These are phyloP conservation scores for Pistacia vera DNA, from an alignment of 345 rosid species.

Conservation along the genomic window DNA sequence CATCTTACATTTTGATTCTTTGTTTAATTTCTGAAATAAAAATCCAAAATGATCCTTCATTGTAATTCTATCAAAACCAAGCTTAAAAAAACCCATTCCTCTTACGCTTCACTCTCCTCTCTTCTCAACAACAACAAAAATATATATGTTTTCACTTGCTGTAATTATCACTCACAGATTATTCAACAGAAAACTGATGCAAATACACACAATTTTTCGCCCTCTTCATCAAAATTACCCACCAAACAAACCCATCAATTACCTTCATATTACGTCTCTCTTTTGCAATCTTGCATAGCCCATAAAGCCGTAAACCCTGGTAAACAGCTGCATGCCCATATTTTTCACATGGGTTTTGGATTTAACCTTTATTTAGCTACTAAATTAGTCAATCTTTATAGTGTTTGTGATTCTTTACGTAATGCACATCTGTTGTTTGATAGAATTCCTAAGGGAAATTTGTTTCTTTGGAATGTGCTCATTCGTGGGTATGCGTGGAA, in stretches of 20 bases:
- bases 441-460: conserved; percentile 31
- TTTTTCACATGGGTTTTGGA: conserved; percentile 27
- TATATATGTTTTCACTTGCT: not conserved
- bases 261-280: conserved; percentile 11
- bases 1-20: not conserved
- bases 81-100: not conserved
- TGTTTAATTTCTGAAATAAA: no score
- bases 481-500: conserved; percentile 40
- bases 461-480: conserved; percentile 43
- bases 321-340: conserved; percentile 36
- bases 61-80: not conserved
- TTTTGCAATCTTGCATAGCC: conserved; percentile 30
- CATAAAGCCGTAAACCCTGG: conserved; percentile 28
- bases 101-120: not conserved
- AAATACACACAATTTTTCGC: not conserved
- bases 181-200: not conserved
- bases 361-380: conserved; percentile 26
- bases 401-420: conserved; percentile 25
- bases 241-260: not conserved
- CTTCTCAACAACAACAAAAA: not conserved
- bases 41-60: not conserved
- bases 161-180: not conserved
- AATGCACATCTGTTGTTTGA: conserved; percentile 37
- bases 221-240: conserved; percentile 1
- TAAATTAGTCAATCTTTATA: conserved; percentile 34